Conservation (phyloP, 1,139 yeast species). For the Geotrichum klebahnii region DNA sequence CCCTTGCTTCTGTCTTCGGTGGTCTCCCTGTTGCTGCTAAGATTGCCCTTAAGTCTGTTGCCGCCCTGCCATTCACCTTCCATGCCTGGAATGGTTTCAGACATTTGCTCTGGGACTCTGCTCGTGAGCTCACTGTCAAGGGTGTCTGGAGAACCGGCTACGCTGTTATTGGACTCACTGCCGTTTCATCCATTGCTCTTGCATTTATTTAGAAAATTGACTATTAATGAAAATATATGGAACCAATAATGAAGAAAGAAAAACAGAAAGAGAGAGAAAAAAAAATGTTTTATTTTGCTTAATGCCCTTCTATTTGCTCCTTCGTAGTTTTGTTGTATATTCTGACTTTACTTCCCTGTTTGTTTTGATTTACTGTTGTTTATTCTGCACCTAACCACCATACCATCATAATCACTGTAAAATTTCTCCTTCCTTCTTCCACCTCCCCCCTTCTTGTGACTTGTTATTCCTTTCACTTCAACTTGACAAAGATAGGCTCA, state of each 20-base stretch:
- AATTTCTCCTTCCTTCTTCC: no score
- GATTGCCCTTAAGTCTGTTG: conserved; percentile 59
- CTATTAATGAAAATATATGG: background rate
- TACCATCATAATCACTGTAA: no score
- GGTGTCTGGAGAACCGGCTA: conserved; percentile 95
- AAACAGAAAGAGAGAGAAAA: no score
- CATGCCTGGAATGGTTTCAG: conserved; percentile 84
- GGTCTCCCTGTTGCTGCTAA: conserved; percentile 60
- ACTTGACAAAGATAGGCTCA: no score
- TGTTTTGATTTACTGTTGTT: no score
- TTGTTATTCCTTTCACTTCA: no score
- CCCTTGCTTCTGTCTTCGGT: conserved; percentile 48
- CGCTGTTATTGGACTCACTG: conserved; percentile 69
- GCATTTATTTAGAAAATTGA: conserved; percentile 36
- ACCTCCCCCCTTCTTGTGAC: no score
- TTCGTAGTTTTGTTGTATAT: no score
- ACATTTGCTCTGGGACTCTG: conserved; percentile 90
- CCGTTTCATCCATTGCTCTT: conserved; percentile 53
- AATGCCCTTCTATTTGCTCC: no score
- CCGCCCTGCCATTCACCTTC: conserved; percentile 81
- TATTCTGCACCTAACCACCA: no score
- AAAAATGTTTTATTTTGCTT: no score
- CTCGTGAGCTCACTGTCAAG: conserved; percentile 67
- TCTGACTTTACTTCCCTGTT: no score
- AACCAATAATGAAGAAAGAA: conserved; percentile 1